Base-by-base conservation (phyloP, 2,329 filamentous ascomycete genomes). In the Sphaerulina musiva region DNA sequence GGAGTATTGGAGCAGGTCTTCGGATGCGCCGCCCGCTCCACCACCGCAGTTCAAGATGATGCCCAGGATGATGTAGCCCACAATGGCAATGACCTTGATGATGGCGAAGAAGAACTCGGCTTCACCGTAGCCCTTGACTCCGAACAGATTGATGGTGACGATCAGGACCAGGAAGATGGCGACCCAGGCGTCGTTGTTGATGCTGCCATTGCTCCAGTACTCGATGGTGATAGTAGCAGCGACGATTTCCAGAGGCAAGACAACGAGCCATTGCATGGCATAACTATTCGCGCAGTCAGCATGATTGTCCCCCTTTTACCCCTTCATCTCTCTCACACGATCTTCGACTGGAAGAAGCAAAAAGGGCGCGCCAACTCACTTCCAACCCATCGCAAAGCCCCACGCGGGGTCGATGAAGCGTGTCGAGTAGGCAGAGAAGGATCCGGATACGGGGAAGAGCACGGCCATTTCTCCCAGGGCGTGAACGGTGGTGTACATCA, bases 41-140 rank as follows among this genome's bases (percentile, higher is more conserved):
- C 79, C 81, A 42, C 81, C 81, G 51, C 72, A 74, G 66, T 82
- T 76, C 63, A 84, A 76, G 53, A 83, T 69, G 51, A 84, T 81
- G 43, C 79, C 81, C 26, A 85, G 70, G 59, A 86, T 76, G 66
- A 86, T 85, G 67, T 86, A 85, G 4, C 82, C 83, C 8, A 78
- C 71, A 62, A 79, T 78, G 44, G 82, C 68, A 14, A 67, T 54
- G 41, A 71, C 63, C 56, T 71, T 70, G 62, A 69, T 62, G 55
- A 69, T 66, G n/a, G 64, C 59, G 41, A 70, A 64, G 40, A 70
- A 53, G 56, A 70, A 71, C 41, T 71, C 69, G 8, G 64, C 65
- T 50, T 70, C 68, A 39, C 68, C 68, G 43, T 69, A 71, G 11
- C 66, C 67, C 36, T 59, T 60, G 29, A 70, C 66, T 10, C 67